These are phyloP conservation scores for Talinum fruticosum DNA, from an alignment of 148 eudicot species.

Conservation along the genomic window DNA sequence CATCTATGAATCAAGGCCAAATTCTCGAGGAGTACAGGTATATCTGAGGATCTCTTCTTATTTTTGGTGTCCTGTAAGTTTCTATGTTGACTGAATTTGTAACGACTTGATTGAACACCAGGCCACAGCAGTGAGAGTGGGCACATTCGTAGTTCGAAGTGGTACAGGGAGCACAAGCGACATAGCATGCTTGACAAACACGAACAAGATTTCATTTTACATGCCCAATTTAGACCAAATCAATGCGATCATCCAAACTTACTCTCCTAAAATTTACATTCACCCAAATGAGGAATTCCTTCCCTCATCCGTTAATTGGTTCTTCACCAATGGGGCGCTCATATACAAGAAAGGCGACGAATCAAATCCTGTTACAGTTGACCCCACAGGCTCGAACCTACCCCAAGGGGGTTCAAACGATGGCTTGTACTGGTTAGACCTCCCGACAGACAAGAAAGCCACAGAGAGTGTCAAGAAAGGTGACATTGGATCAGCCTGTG, in stretches of 20 bases:
- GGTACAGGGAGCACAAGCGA: conserved; percentile 22
- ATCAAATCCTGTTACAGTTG: conserved; percentile 28
- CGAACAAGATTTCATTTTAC: conserved; percentile 8
- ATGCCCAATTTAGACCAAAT: conserved; percentile 40
- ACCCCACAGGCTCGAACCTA: conserved; percentile 36
- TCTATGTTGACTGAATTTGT: background rate
- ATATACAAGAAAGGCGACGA: conserved; percentile 35
- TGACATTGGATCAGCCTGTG: conserved; percentile 22
- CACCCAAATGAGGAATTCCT: conserved; percentile 37
- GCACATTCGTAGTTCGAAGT: conserved; percentile 33
- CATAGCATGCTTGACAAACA: conserved; percentile 32
- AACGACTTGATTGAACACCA: conserved; percentile 5
- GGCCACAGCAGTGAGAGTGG: conserved; percentile 32
- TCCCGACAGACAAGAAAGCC: conserved; percentile 20
- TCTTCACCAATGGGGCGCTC: conserved; percentile 36
- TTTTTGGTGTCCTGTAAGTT: too few relatives aligned
- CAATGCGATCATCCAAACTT: conserved; percentile 26
- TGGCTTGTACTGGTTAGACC: conserved; percentile 36
- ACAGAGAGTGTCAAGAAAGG: conserved; percentile 30
- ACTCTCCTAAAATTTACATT: conserved; percentile 34
- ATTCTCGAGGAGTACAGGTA: conserved; percentile 26
- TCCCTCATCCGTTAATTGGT: conserved; percentile 41
- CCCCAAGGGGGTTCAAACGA: conserved; percentile 40
- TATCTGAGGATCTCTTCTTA: too few relatives aligned
- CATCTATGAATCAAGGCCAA: conserved; percentile 29